A percentile compares a stretch with the other conserved stretches of the same genome.
phyloP scores from a whole-genome alignment of 257 asterid species.

The Primulina tabacum region DNA sequence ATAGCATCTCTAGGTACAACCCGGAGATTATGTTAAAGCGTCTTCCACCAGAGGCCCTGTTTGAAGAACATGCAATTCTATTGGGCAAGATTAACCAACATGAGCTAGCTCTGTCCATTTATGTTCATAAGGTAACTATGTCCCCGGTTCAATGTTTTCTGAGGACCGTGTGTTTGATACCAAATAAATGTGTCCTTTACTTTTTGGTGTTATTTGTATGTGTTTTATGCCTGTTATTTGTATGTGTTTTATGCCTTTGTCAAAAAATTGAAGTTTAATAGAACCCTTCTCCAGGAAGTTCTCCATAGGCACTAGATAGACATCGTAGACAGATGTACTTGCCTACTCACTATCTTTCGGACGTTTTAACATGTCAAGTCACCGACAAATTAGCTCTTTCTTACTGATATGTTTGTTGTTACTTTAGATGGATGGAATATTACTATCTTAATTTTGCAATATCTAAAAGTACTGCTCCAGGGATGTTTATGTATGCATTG shows the following conservation, averaged over 20 bases:
- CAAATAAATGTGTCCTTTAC: conserved; percentile 15
- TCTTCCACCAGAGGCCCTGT: conserved; percentile 85
- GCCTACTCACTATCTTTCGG: conserved; percentile 1
- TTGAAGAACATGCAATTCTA: conserved; percentile 89
- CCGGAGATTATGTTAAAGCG: conserved; percentile 75
- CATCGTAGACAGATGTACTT: conserved; percentile 5
- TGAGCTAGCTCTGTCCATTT: conserved; percentile 91
- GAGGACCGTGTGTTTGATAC: conserved; percentile 16
- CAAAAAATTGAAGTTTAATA: neutral
- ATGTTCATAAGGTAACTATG: conserved; percentile 76
- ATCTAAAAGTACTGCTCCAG: neutral
- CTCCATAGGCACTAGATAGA: conserved; percentile 14
- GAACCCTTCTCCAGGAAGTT: conserved; percentile 5
- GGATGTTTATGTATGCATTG: neutral
- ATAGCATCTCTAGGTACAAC: conserved; percentile 75
- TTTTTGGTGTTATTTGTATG: conserved; percentile 13
- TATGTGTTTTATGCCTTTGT: neutral
- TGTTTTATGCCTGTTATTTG: neutral
- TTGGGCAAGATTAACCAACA: conserved; percentile 95
- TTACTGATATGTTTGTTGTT: conserved; percentile 19
- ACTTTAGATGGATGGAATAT: conserved; percentile 9
- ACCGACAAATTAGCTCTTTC: conserved; percentile 1
- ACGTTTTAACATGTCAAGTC: conserved; percentile 10
- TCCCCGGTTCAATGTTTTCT: conserved; percentile 21
- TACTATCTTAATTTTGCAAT: conserved; percentile 6